Conservation (phyloP, 768 basidiomycete genomes). For the Xerocomus spinulosus region DNA sequence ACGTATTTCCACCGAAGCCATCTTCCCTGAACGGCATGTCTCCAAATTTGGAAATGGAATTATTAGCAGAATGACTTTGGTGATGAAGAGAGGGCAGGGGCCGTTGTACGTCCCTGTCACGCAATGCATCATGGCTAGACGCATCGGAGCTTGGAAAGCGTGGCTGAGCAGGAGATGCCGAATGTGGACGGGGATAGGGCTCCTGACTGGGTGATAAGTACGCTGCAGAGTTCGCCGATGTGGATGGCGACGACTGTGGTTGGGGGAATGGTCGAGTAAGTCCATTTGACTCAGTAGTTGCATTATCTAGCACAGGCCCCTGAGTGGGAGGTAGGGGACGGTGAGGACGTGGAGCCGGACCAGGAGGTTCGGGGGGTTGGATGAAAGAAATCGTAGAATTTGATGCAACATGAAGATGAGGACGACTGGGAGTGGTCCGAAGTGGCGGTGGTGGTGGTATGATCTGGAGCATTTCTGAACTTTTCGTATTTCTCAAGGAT, state of each 20-base stretch:
- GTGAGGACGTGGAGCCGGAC: constrained; percentile 18
- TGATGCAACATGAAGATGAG: constrained; percentile 22
- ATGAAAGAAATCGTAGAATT: constrained; percentile 10
- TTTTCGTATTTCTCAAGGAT: constrained; percentile 25
- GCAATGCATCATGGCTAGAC: constrained; percentile 16
- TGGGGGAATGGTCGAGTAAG: constrained; percentile 20
- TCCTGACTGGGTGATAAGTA: constrained; percentile 49
- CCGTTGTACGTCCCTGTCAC: constrained; percentile 30
- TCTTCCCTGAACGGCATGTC: constrained; percentile 29
- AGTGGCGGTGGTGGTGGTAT: constrained; percentile 18
- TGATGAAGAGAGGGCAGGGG: constrained; percentile 22
- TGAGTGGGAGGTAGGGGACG: constrained; percentile 31
- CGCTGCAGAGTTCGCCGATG: constrained; percentile 16
- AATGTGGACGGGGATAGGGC: constrained; percentile 59
- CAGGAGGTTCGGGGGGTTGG: constrained; percentile 18
- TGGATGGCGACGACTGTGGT: constrained; percentile 21
- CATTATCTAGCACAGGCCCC: constrained; percentile 16
- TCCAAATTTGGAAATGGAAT: constrained; percentile 30
- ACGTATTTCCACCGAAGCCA: constrained; percentile 18
- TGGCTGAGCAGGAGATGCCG: constrained; percentile 41
- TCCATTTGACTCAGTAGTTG: constrained; percentile 16
- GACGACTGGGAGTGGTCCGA: constrained; percentile 29
- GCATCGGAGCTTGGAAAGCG: constrained; percentile 20
- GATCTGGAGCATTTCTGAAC: constrained; percentile 27
- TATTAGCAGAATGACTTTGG: constrained; percentile 25